Conservation (phyloP, 2,329 filamentous ascomycete species). For the Rutstroemia sp. region DNA sequence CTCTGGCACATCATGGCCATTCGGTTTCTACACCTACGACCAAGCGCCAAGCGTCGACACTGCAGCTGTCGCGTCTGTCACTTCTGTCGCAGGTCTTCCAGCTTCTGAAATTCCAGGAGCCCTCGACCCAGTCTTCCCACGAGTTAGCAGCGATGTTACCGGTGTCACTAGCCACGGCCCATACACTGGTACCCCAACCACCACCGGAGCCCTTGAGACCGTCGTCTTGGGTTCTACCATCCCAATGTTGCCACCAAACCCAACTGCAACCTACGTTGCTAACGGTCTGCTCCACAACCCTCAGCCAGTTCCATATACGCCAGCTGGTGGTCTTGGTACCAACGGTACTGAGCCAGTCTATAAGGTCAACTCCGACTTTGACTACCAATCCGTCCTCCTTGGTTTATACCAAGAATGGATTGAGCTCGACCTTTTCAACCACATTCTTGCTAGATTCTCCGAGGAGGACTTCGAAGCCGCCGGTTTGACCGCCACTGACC, state of each 20-base stretch:
- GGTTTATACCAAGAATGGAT: conserved; percentile 80
- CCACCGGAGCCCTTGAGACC: conserved; percentile 60
- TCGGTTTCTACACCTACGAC: conserved; percentile 18
- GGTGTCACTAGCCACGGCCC: conserved; percentile 62
- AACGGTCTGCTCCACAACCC: conserved; percentile 61
- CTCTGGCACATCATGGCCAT: not conserved
- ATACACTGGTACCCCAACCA: conserved; percentile 58
- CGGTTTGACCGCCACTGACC: conserved; percentile 62
- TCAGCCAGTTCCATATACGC: conserved; percentile 44
- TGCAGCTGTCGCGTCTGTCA: conserved; percentile 20
- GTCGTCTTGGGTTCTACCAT: conserved; percentile 51
- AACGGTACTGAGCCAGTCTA: conserved; percentile 43
- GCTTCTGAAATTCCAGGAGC: conserved; percentile 24
- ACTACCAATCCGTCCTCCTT: conserved; percentile 66
- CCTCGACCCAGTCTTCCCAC: conserved; percentile 27
- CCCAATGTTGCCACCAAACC: conserved; percentile 47
- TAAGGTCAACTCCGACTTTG: conserved; percentile 72
- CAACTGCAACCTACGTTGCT: conserved; percentile 62
- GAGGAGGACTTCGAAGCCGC: conserved; percentile 60
- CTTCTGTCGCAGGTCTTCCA: conserved; percentile 21
- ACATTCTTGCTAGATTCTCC: conserved; percentile 63
- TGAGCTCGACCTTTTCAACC: conserved; percentile 75
- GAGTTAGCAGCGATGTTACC: conserved; percentile 41
- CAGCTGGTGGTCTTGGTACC: conserved; percentile 60
- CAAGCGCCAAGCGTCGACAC: conserved; percentile 22